A percentile compares a stretch with the other conserved stretches of the same genome.
phyloP scores from a whole-genome alignment of 371 early-diverging fungal genomes.

The Syncephalastrum monosporum region DNA sequence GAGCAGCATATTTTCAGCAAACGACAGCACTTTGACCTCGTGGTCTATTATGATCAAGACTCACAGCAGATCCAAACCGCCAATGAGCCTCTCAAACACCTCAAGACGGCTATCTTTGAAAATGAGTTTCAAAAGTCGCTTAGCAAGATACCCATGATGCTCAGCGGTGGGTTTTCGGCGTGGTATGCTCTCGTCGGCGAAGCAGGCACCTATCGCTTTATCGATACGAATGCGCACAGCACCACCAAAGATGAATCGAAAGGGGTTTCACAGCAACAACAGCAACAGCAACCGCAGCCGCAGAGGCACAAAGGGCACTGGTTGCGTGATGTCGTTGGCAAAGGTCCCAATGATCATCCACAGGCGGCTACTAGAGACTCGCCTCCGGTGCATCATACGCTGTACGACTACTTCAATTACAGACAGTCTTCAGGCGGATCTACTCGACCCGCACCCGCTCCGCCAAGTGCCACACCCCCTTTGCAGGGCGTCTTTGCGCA shows the following conservation, averaged over 20 bases:
- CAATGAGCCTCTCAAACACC: constrained; percentile 26
- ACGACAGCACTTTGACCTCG: constrained; percentile 69
- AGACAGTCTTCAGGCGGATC: constrained; percentile 15
- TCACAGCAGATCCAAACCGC: constrained; percentile 22
- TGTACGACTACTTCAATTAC: constrained; percentile 36
- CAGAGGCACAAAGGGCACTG: constrained; percentile 10
- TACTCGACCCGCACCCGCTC: background rate
- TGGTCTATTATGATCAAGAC: constrained; percentile 74
- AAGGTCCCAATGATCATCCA: constrained; percentile 7
- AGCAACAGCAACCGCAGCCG: constrained; percentile 2
- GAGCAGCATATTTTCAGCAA: constrained; percentile 62
- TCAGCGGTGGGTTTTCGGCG: constrained; percentile 77
- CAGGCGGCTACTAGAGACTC: constrained; percentile 4
- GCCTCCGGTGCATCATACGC: constrained; percentile 16
- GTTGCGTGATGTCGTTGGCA: constrained; percentile 18
- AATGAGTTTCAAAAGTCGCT: constrained; percentile 54
- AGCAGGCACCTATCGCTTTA: constrained; percentile 32
- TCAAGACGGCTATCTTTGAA: constrained; percentile 60
- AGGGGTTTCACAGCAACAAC: constrained; percentile 1
- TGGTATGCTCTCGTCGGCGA: constrained; percentile 59
- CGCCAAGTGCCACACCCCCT: constrained; percentile 12
- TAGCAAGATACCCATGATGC: constrained; percentile 55
- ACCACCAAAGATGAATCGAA: background rate
- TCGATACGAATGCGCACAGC: background rate
- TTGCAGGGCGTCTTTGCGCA: constrained; percentile 25